phyloP scores from a whole-genome alignment of 2,329 filamentous ascomycete species.

The Xylariaceae sp. region DNA sequence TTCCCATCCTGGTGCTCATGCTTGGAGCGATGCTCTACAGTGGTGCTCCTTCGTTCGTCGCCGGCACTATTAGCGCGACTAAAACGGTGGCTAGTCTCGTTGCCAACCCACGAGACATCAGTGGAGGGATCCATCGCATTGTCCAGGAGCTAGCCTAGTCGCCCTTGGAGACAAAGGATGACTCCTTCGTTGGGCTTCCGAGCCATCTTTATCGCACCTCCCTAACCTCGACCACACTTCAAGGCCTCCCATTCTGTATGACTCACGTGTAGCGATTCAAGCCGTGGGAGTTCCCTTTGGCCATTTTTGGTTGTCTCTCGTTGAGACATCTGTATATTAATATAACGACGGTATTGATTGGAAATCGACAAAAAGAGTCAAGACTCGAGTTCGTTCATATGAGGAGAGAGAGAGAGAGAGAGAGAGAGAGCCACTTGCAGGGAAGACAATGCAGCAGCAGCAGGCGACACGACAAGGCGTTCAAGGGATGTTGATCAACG shows the following conservation, averaged over 20 bases:
- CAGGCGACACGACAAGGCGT: constrained; percentile 1
- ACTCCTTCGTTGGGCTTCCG: too few relatives aligned
- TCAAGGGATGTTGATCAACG: neutral
- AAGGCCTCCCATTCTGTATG: neutral
- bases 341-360: constrained; percentile 4
- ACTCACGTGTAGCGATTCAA: constrained; percentile 2
- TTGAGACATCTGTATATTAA: constrained; percentile 6
- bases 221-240: too few relatives aligned
- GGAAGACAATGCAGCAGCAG: too few relatives aligned
- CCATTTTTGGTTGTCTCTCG: neutral
- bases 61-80: constrained; percentile 16
- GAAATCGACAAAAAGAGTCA: neutral
- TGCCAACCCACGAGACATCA: constrained; percentile 21
- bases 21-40: constrained; percentile 35
- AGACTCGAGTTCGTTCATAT: neutral
- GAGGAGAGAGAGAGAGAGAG: neutral
- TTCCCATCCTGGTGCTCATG: constrained; percentile 35
- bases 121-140: constrained; percentile 14
- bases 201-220: too few relatives aligned
- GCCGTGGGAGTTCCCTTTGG: neutral
- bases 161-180: neutral
- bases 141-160: constrained; percentile 15
- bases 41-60: constrained; percentile 29
- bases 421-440: too few relatives aligned
- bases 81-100: constrained; percentile 18